Conservation (phyloP, 140 eudicot species). For the Artemisia princeps region DNA sequence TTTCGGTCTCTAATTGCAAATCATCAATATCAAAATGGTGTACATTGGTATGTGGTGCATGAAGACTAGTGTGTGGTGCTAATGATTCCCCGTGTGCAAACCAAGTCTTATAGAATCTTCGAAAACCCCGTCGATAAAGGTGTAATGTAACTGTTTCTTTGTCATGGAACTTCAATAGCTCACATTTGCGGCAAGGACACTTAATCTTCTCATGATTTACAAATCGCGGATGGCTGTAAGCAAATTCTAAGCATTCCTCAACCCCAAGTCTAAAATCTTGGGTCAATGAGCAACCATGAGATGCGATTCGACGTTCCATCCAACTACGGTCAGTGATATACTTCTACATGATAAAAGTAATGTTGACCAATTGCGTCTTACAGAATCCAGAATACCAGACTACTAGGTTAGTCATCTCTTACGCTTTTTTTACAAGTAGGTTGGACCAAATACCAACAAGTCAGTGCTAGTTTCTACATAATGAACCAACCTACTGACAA, state of each 20-base stretch:
- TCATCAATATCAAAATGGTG: not conserved
- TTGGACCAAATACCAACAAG: too few species aligned
- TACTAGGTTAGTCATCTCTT: not conserved
- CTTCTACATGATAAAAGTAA: too few species aligned
- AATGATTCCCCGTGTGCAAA: not conserved
- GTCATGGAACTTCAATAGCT: not conserved
- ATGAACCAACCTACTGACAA: too few species aligned
- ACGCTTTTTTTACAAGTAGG: too few species aligned
- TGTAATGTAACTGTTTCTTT: not conserved
- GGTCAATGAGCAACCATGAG: not conserved
- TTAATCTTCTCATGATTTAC: not conserved
- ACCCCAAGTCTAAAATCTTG: not conserved
- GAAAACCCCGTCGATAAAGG: constrained; percentile 1
- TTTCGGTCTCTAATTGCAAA: not conserved
- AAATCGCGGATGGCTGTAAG: not conserved
- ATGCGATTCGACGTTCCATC: not conserved
- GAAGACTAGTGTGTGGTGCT: not conserved
- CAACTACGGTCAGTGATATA: not conserved
- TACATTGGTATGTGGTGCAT: not conserved
- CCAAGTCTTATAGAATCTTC: constrained; percentile 2
- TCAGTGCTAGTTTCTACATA: too few species aligned
- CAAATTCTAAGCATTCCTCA: not conserved
- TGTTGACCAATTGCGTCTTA: too few species aligned
- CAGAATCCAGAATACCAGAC: too few species aligned
- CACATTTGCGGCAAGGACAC: constrained; percentile 1